Percentiles rank a stretch among this genome's conserved stretches.
Evolutionary conservation across 1,284 basidiomycete genomes (phyloP).

Genomic region (Ustilago lituana): DNA sequence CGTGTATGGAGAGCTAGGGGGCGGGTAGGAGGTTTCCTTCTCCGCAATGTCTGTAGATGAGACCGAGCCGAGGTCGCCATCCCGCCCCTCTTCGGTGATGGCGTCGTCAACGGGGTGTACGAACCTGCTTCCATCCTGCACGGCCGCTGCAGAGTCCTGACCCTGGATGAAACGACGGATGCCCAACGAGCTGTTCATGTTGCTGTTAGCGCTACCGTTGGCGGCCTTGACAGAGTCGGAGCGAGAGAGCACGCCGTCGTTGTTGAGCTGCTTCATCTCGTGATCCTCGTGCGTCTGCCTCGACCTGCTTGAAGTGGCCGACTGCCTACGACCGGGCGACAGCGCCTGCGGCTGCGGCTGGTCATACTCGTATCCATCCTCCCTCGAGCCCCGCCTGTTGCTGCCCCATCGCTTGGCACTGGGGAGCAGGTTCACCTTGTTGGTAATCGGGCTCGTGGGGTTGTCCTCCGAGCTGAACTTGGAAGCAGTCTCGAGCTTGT

Average conservation of each 20-base stretch:
- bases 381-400: slow-evolving; percentile 14
- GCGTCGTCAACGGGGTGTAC: slow-evolving; percentile 40
- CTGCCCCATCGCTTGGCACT: slow-evolving; percentile 32
- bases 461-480: slow-evolving; percentile 45
- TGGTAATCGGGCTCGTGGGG: slow-evolving; percentile 24
- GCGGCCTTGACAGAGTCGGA: slow-evolving; percentile 2
- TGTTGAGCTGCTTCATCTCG: slow-evolving; percentile 50
- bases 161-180: slow-evolving; percentile 40
- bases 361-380: slow-evolving; percentile 24
- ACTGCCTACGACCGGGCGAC: slow-evolving; percentile 22
- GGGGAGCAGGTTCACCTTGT: slow-evolving; percentile 40
- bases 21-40: slow-evolving; percentile 13
- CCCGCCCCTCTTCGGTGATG: slow-evolving; percentile 38
- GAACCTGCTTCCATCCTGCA: slow-evolving; percentile 21
- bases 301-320: slow-evolving; percentile 27
- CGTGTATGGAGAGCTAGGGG: slow-evolving; percentile 1
- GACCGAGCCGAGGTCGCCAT: slow-evolving; percentile 18
- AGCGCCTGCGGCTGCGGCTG: too few relatives aligned
- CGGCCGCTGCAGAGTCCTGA: slow-evolving; percentile 1
- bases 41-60: slow-evolving; percentile 9
- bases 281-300: slow-evolving; percentile 37
- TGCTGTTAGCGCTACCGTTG: neutral
- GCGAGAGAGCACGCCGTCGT: slow-evolving; percentile 8
- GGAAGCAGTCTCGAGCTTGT: slow-evolving; percentile 41
- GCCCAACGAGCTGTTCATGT: slow-evolving; percentile 30